These are phyloP conservation scores for Xylariaceae sp. DNA, from an alignment of 2,329 filamentous ascomycete genomes.

Conservation along the genomic window DNA sequence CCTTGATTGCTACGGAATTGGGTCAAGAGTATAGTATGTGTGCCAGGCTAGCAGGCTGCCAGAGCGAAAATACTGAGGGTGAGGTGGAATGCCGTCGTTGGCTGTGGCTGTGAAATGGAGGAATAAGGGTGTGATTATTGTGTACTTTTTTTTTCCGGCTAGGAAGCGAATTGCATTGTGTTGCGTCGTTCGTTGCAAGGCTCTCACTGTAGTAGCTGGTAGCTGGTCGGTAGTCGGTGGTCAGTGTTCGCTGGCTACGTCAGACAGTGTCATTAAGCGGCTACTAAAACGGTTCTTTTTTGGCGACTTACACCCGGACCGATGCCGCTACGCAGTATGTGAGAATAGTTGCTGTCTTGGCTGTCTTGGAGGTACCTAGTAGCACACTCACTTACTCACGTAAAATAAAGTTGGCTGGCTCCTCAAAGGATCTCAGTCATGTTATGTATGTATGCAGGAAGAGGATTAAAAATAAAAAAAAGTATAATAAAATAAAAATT, in stretches of 20 bases:
- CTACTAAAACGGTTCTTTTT: constrained; percentile 18
- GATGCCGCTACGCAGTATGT: background rate
- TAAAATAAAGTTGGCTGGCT: too few species aligned
- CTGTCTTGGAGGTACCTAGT: background rate
- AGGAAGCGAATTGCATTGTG: constrained; percentile 28
- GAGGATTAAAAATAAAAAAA: too few species aligned
- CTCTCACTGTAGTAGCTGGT: constrained; percentile 9
- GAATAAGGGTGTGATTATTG: constrained; percentile 23
- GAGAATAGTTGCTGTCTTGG: background rate
- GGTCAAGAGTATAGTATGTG: too few species aligned
- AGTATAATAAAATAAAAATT: too few species aligned
- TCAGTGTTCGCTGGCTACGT: constrained; percentile 22
- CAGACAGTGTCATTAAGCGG: constrained; percentile 23
- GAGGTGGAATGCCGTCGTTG: constrained; percentile 24
- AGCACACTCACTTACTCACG: too few species aligned
- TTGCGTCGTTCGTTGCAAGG: constrained; percentile 28
- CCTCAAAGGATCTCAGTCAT: too few species aligned
- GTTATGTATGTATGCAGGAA: too few species aligned
- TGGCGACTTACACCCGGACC: constrained; percentile 17
- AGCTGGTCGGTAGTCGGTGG: constrained; percentile 25
- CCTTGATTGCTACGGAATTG: constrained; percentile 4
- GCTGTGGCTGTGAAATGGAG: constrained; percentile 17
- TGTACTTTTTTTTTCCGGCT: constrained; percentile 19
- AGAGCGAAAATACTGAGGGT: too few species aligned
- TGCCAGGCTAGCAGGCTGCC: too few species aligned